phyloP scores from a whole-genome alignment of 805 yeast species.

The Grigorovia yakushimaensis region DNA sequence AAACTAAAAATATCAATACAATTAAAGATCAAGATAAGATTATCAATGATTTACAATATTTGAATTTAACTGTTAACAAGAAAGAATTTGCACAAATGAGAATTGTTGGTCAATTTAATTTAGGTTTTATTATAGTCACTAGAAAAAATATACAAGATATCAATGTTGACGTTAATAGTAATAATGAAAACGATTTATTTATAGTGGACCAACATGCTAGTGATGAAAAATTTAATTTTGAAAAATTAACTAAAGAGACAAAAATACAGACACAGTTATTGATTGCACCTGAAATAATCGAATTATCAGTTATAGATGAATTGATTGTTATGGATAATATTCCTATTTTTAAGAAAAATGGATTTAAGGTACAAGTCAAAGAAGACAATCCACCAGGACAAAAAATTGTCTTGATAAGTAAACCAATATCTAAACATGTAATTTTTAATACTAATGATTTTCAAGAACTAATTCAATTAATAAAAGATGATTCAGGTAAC shows the following conservation, averaged over 20 bases:
- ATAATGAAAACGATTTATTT: conserved; percentile 47
- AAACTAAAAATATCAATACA: conserved; percentile 14
- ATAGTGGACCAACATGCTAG: conserved; percentile 97
- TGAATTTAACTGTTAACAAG: conserved; percentile 57
- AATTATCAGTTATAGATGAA: conserved; percentile 72
- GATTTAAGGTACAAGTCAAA: conserved; percentile 52
- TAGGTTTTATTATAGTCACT: conserved; percentile 83
- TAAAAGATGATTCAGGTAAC: conserved; percentile 48
- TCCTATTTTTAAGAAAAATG: conserved; percentile 57
- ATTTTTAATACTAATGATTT: conserved; percentile 59
- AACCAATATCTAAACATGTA: conserved; percentile 66
- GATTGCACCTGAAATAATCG: conserved; percentile 47
- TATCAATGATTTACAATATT: conserved; percentile 44
- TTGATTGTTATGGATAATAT: conserved; percentile 53
- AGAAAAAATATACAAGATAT: conserved; percentile 16
- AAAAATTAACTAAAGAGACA: conserved; percentile 46
- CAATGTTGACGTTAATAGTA: conserved; percentile 5
- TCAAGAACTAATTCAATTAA: conserved; percentile 61
- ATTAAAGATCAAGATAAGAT: conserved; percentile 34
- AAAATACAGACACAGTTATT: conserved; percentile 60
- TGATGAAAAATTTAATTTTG: conserved; percentile 91
- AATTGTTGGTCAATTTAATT: conserved; percentile 85
- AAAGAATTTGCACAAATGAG: conserved; percentile 66
- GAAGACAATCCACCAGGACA: conserved; percentile 47
- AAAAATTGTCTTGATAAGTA: conserved; percentile 43